Evolutionary conservation across 106 monocot genomes (phyloP).

Genomic region (Dioscorea dumetorum): DNA sequence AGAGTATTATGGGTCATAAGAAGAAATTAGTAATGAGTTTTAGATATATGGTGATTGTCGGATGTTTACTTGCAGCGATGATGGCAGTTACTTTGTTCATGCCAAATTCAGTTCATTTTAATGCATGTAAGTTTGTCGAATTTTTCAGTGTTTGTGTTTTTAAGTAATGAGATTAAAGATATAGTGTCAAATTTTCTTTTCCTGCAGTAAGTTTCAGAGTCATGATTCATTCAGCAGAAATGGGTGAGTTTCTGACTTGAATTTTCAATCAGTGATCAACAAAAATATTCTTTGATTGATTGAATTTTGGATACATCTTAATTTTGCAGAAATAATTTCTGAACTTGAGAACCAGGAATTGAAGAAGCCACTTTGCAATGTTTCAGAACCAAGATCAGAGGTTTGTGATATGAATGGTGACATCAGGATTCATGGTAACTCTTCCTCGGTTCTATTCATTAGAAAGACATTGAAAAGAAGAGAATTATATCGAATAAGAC

Average conservation of each 20-base stretch:
- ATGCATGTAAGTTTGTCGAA: neutral
- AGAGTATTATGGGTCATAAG: neutral
- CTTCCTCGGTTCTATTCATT: conserved; percentile 24
- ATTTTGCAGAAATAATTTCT: too few species aligned
- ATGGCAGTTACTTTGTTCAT: neutral
- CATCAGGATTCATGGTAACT: conserved; percentile 27
- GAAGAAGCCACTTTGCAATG: conserved; percentile 28
- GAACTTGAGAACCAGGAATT: neutral
- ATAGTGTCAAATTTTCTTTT: neutral
- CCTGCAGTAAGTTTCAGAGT: neutral
- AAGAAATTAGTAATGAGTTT: neutral
- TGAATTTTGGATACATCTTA: too few species aligned
- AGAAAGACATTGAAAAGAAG: neutral
- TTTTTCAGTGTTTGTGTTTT: too few species aligned
- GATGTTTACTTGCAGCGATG: neutral
- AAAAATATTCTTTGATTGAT: too few species aligned
- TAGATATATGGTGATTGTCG: neutral
- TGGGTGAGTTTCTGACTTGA: neutral
- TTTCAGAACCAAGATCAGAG: conserved; percentile 10
- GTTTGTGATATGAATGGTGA: conserved; percentile 38
- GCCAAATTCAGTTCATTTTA: neutral
- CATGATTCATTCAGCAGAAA: neutral
- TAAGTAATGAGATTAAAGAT: neutral
- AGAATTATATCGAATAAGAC: conserved; percentile 38
- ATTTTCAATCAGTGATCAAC: too few species aligned